Base-by-base conservation (phyloP, 2,329 filamentous ascomycete species). In the Escovopsis sp. region DNA sequence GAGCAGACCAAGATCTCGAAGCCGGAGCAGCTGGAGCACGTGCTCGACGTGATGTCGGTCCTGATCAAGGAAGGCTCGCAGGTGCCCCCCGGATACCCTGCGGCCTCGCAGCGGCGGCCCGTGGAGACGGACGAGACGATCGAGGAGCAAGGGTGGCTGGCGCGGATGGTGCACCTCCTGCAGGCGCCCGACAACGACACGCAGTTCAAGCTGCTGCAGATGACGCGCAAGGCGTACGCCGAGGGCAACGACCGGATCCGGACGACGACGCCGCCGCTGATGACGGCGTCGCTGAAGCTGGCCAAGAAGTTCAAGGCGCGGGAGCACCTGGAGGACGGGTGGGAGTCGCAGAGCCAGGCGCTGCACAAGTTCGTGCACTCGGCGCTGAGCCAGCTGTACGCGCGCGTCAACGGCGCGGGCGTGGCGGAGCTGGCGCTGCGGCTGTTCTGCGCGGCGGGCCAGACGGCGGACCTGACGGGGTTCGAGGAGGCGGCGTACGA, bases 401-500 rank as follows among this genome's bases (percentile, higher is more conserved):
- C 83, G 8, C 79, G 87, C 10, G 86, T 94, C 31, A 84, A 79
- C 43, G 65, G 68, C 3, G 64, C 76, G 8, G 82, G 81, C 18
- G 80, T 84, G 11, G 84, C 88, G 1, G 90, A 98, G 53, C 71
- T 98, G 15, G 78, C 84, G 1, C 69, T 98, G 33, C 81, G 90
- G 3, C 66, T 96, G 13, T 98, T 96, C 54, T 79, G 90, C 47
- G 77, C 83, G 29, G 92, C 86, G 50, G 90, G 90, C 16, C 87
- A 94, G 61, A 81, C 92, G 23, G 87, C 90, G 10, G 87, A 94
- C 48, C 79, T 90, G 56, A 84, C 77, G 10, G 82, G 81, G 2
- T 92, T 93, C 46, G 88, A 98, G 54, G 90, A 98, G 60, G 85
- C 94, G 29, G 82, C 86, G 10, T 98, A 98, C 55, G 90, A 98